Evolutionary conservation across 2,329 filamentous ascomycete species (phyloP).

Genomic region (Monascus ruber): DNA sequence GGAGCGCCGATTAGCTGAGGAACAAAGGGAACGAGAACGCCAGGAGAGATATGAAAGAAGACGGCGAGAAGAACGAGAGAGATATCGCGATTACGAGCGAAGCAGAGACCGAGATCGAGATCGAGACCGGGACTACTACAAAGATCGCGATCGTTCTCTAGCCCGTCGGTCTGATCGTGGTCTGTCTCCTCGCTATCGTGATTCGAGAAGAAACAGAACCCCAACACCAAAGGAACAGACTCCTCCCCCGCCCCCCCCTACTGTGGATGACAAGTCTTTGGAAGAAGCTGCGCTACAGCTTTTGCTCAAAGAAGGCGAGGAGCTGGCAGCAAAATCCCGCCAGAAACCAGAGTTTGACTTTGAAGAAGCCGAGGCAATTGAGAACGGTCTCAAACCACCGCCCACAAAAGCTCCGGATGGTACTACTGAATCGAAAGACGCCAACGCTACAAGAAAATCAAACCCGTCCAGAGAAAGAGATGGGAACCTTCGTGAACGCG

Average conservation of each 20-base stretch:
- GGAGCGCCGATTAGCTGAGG: slow-evolving; percentile 42
- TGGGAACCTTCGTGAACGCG: slow-evolving; percentile 16
- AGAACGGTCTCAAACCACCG: slow-evolving; percentile 25
- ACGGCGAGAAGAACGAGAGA: slow-evolving; percentile 36
- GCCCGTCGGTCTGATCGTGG: slow-evolving; percentile 22
- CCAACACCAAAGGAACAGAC: slow-evolving; percentile 23
- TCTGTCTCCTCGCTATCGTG: slow-evolving; percentile 17
- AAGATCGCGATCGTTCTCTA: slow-evolving; percentile 20
- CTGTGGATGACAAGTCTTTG: slow-evolving; percentile 43
- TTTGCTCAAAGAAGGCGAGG: slow-evolving; percentile 44
- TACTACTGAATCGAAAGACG: slow-evolving; percentile 15
- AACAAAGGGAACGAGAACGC: slow-evolving; percentile 41
- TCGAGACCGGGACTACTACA: slow-evolving; percentile 16
- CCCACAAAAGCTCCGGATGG: slow-evolving; percentile 15
- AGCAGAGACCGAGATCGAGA: slow-evolving; percentile 22
- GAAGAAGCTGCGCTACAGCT: slow-evolving; percentile 45
- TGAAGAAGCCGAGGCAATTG: slow-evolving; percentile 34
- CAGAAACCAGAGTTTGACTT: slow-evolving; percentile 42
- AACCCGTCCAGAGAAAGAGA: slow-evolving; percentile 19
- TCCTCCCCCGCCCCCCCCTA: slow-evolving; percentile 13
- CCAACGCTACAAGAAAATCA: slow-evolving; percentile 16
- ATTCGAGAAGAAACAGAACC: slow-evolving; percentile 21
- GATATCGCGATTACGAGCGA: slow-evolving; percentile 29
- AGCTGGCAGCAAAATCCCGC: slow-evolving; percentile 41
- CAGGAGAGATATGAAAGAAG: slow-evolving; percentile 35